phyloP scores from a whole-genome alignment of 331 rosid genomes.

The Rosa hybrid region DNA sequence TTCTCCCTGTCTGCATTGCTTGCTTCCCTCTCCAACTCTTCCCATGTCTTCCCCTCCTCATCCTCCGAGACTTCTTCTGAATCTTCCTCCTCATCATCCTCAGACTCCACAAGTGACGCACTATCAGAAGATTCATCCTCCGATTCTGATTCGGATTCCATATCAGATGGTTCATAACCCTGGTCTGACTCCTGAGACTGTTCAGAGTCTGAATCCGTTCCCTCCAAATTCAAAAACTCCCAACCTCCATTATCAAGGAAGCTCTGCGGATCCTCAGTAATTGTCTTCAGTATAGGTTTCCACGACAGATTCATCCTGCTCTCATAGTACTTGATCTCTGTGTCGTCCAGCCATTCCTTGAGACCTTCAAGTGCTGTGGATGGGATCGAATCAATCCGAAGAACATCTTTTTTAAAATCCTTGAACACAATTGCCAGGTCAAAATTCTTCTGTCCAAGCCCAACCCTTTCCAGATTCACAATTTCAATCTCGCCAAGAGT shows the following conservation, averaged over 20 bases:
- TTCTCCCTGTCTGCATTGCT: slow-evolving; percentile 57
- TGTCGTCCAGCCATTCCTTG: slow-evolving; percentile 57
- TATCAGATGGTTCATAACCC: slow-evolving; percentile 55
- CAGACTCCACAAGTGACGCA: slow-evolving; percentile 53
- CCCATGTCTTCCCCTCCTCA: slow-evolving; percentile 55
- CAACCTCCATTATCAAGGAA: slow-evolving; percentile 58
- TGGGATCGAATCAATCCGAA: slow-evolving; percentile 55
- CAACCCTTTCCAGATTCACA: slow-evolving; percentile 55
- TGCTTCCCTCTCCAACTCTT: slow-evolving; percentile 61
- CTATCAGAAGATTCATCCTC: slow-evolving; percentile 51
- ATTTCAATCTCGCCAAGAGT: slow-evolving; percentile 56
- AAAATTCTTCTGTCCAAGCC: slow-evolving; percentile 62
- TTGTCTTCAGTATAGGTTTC: slow-evolving; percentile 54
- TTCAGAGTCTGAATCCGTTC: slow-evolving; percentile 50
- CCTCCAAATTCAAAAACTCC: slow-evolving; percentile 60
- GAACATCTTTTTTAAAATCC: slow-evolving; percentile 56
- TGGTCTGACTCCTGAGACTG: slow-evolving; percentile 48
- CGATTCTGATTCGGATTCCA: slow-evolving; percentile 47
- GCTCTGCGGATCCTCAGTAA: slow-evolving; percentile 59
- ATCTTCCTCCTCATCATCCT: slow-evolving; percentile 50
- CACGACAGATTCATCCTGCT: slow-evolving; percentile 55
- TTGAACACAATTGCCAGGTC: slow-evolving; percentile 54
- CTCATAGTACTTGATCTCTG: slow-evolving; percentile 57
- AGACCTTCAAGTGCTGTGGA: slow-evolving; percentile 56
- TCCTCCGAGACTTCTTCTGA: slow-evolving; percentile 43